Evolutionary conservation across 257 asterid species (phyloP).

Genomic region (Ehretia macrophylla): DNA sequence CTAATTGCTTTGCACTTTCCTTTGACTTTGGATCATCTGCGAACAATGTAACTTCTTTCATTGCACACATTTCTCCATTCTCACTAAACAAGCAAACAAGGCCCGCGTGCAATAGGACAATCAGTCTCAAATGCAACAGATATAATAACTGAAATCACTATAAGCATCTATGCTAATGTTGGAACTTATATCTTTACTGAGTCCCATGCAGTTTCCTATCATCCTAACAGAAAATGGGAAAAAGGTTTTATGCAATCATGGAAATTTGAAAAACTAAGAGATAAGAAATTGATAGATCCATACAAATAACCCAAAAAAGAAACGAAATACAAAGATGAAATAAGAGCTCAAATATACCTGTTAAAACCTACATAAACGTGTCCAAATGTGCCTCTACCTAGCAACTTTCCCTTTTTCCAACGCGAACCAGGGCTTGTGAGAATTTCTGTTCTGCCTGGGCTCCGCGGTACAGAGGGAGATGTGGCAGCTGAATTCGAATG

Average conservation of each 20-base stretch:
- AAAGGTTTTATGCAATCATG: neutral
- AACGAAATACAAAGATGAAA: conserved; percentile 5
- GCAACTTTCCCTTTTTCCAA: conserved; percentile 88
- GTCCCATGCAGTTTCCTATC: no score
- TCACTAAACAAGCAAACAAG: conserved; percentile 43
- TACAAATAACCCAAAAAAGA: neutral
- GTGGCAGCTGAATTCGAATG: conserved; percentile 89
- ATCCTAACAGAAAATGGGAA: neutral
- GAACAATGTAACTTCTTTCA: conserved; percentile 96
- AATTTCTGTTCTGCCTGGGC: conserved; percentile 93
- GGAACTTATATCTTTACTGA: no score
- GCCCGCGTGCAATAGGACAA: conserved; percentile 6
- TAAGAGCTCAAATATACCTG: conserved; percentile 37
- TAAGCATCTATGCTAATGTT: no score
- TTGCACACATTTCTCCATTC: conserved; percentile 97
- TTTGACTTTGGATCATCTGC: conserved; percentile 94
- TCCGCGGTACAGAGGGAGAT: conserved; percentile 93
- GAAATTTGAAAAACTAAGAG: neutral
- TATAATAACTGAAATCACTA: neutral
- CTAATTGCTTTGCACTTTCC: conserved; percentile 96
- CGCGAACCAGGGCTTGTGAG: conserved; percentile 88
- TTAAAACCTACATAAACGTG: conserved; percentile 69
- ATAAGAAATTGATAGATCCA: no score
- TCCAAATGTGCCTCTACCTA: conserved; percentile 58
- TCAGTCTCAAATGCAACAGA: conserved; percentile 9